Base-by-base conservation (phyloP, 2,329 filamentous ascomycete species). In the Ascochyta pisi region DNA sequence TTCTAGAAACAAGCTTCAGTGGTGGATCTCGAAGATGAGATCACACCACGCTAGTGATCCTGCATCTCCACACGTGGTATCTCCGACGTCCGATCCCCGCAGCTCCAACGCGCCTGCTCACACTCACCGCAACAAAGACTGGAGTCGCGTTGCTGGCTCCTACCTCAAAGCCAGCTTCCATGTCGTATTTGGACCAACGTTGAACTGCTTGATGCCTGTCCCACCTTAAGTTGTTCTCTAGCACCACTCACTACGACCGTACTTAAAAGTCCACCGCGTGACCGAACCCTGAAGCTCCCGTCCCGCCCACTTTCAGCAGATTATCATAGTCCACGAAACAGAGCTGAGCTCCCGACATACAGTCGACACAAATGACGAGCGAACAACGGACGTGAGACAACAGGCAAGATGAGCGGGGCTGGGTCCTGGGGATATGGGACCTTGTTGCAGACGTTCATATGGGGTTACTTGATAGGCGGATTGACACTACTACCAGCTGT, bases 381-480 rank as follows among this genome's bases (percentile, higher is more conserved):
- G 34, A 29, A 47, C 57, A 43, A 40, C 48, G 26, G 37, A 41
- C 56, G 50, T 65, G 56, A 54, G 42, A 60, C 49, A 62, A 37
- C 45, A 51, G 54, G 61, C 66, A 69, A 61, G 57, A 69, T 69
- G 66, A 64, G 62, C 19, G 66, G 50, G 50, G 35, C 45, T 50
- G 50, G 59, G 49, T 64, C 63, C 50, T 67, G 66, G 66, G 58
- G 59, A 10, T 66, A 64, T 61, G 66, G 66, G 38, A 56, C 65
- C 12, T 40, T 62, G 42, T 58, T 69, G 46, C 67, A 62, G 59
- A 61, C 63, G 34, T 69, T 69, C 50, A n/a, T 67, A 38, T 69
- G 65, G 65, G 66, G 66, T 27, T 69, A 69, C 31, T 35, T 69
- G 15, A 42, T 69, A 41, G 66, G 66, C 43, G 66, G 66, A 1